Percentiles rank a stretch among this genome's conserved stretches.
These are phyloP conservation scores for Barnettozyma botsteinii DNA, from an alignment of 805 yeast genomes.

Conservation along the genomic window DNA sequence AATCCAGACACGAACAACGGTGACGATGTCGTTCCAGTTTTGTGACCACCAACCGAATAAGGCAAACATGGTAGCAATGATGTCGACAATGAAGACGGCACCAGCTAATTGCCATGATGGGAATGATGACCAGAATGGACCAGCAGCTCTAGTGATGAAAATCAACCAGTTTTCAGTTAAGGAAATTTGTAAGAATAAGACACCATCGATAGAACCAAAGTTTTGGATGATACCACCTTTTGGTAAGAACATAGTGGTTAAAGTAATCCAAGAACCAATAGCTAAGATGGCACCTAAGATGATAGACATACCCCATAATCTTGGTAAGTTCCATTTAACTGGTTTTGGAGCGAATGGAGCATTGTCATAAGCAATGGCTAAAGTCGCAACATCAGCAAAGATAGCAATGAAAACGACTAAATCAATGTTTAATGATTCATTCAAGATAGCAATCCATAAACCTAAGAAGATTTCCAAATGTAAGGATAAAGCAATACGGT, in stretches of 20 bases:
- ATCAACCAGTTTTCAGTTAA: slow-evolving; percentile 96
- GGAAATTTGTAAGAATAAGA: slow-evolving; percentile 88
- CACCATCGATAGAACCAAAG: slow-evolving; percentile 93
- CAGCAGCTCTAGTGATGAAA: slow-evolving; percentile 94
- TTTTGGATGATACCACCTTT: slow-evolving; percentile 94
- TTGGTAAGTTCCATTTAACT: slow-evolving; percentile 95
- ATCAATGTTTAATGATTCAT: slow-evolving; percentile 80
- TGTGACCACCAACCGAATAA: slow-evolving; percentile 97
- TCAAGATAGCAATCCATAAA: slow-evolving; percentile 93
- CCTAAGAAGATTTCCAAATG: slow-evolving; percentile 94
- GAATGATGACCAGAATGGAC: slow-evolving; percentile 95
- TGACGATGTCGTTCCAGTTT: slow-evolving; percentile 94
- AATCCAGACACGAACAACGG: slow-evolving; percentile 91
- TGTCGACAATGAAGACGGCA: slow-evolving; percentile 86
- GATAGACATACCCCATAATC: slow-evolving; percentile 95
- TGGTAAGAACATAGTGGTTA: slow-evolving; percentile 87
- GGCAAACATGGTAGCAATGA: slow-evolving; percentile 87
- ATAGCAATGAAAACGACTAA: slow-evolving; percentile 94
- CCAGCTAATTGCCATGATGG: slow-evolving; percentile 97
- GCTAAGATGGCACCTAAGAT: slow-evolving; percentile 83
- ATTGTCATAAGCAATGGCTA: slow-evolving; percentile 95
- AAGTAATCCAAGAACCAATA: slow-evolving; percentile 88
- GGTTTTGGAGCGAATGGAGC: slow-evolving; percentile 93
- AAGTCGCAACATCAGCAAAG: slow-evolving; percentile 95
- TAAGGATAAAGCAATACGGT: slow-evolving; percentile 94